Base-by-base conservation (phyloP, 1,284 basidiomycete species). In the Sanghuangporus baumii region DNA sequence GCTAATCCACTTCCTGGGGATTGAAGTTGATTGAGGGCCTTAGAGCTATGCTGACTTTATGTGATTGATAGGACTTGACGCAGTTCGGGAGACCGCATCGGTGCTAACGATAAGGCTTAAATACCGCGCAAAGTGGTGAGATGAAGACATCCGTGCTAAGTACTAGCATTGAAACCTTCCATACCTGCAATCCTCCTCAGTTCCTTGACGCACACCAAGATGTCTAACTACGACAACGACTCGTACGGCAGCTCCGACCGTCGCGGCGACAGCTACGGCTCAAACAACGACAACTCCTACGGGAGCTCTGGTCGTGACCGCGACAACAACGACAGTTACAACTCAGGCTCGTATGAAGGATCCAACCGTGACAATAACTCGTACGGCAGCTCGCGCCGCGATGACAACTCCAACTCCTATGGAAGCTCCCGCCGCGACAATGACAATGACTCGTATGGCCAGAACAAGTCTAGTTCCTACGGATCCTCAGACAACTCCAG, bases 371-470 rank as follows among this genome's bases (percentile, higher is more conserved):
- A 51, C 43, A 34, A 58, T 23, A 58, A 58, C 23, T 57, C 41
- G 40, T 57, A 57, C 37, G 41, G 41, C 40, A 12, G 18, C 18
- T 56, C 55, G 9, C 18, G 36, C 55, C 23, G 46, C 58, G 26
- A 60, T 41, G 46, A 50, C 37, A 48, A 40, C 47, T 47, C 50
- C 58, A 52, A 51, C 47, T 51, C 40, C 6, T 58, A 47, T 41
- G 46, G 57, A 6, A 31, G 58, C 23, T 26, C 50, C 57, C 38
- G 57, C 7, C 31, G 23, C 20, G 43, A 20, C 20, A 18, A 37
- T 34, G 38, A 59, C 34, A 26, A 47, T n/a, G 36, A 31, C 23
- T 61, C 60, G 23, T 61, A 48, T 54, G 47, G 16, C 56, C 47
- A 58, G 20, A 40, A 40, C 14, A 48, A 56, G n/a, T 48, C 51